Conservation (phyloP, 345 rosid species). For the Punica granatum region DNA sequence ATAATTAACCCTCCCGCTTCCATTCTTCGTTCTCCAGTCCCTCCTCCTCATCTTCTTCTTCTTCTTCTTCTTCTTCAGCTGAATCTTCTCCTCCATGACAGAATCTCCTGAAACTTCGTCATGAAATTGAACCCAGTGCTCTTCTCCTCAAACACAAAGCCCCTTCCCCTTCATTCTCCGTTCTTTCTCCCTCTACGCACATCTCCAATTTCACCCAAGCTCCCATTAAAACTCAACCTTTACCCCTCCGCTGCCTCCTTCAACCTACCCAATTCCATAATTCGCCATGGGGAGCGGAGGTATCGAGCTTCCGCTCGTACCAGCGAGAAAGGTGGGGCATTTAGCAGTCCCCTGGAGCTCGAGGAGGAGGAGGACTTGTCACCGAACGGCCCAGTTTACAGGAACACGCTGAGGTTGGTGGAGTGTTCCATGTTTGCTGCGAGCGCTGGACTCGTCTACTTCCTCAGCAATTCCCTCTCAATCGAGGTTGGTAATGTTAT, state of each 20-base stretch:
- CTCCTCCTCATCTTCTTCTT: not conserved
- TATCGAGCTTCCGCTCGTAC: conserved; percentile 19
- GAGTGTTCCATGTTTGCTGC: conserved; percentile 97
- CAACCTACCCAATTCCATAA: conserved; percentile 23
- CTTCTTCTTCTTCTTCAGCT: not conserved
- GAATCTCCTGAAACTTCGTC: conserved; percentile 38
- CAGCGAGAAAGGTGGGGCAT: conserved; percentile 22
- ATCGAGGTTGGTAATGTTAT: conserved; percentile 52
- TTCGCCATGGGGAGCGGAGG: conserved; percentile 22
- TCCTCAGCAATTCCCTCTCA: conserved; percentile 86
- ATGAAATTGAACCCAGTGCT: conserved; percentile 13
- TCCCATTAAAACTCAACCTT: conserved; percentile 11
- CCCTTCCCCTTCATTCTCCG: conserved; percentile 3
- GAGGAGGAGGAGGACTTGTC: conserved; percentile 43
- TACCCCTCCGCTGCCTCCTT: conserved; percentile 9
- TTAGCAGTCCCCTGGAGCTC: conserved; percentile 6
- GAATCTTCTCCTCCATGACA: conserved; percentile 25
- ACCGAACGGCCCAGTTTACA: conserved; percentile 43
- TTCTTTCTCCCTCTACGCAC: not conserved
- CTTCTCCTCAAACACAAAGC: conserved; percentile 17
- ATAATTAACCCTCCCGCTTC: not conserved
- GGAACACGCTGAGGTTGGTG: conserved; percentile 70
- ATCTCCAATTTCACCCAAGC: conserved; percentile 7
- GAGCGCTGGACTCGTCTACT: conserved; percentile 71
- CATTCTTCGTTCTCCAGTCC: not conserved